Evolutionary conservation across 768 basidiomycete genomes (phyloP).

Genomic region (Leccinum rimulosum): DNA sequence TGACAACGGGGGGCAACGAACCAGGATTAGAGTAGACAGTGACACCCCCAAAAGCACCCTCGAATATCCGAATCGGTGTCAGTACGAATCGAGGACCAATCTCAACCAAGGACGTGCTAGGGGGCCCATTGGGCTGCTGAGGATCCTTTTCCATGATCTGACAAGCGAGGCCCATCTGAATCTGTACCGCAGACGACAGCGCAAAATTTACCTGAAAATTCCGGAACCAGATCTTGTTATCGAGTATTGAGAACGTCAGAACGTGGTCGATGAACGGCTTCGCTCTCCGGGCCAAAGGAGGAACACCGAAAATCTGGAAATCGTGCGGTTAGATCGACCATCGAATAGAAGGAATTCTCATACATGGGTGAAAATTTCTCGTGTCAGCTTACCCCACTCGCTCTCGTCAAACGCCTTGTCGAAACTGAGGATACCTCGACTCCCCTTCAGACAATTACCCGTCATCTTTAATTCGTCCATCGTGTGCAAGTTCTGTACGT

Average conservation of each 20-base stretch:
- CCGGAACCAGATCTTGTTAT: conserved; percentile 98
- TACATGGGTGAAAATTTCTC: conserved; percentile 93
- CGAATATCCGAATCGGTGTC: conserved; percentile 96
- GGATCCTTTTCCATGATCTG: conserved; percentile 96
- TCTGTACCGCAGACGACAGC: neutral
- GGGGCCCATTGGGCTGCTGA: conserved; percentile 78
- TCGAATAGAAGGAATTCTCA: conserved; percentile 27
- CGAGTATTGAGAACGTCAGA: conserved; percentile 92
- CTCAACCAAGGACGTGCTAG: conserved; percentile 87
- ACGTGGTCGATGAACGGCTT: conserved; percentile 99
- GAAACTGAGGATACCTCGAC: conserved; percentile 88
- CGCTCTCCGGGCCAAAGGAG: conserved; percentile 81
- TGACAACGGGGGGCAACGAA: conserved; percentile 34
- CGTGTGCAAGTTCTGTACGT: conserved; percentile 97
- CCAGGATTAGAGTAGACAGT: conserved; percentile 96
- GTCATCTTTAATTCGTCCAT: conserved; percentile 99
- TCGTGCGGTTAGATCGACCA: conserved; percentile 1
- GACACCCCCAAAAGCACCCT: conserved; percentile 93
- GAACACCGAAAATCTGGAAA: conserved; percentile 88
- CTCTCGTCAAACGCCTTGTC: conserved; percentile 87
- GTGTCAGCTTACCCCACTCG: conserved; percentile 82
- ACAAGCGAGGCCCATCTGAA: neutral
- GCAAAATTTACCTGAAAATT: conserved; percentile 82
- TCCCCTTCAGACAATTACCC: conserved; percentile 96
- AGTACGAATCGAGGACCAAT: conserved; percentile 98